Conservation (phyloP, 2,329 filamentous ascomycete genomes). For the Verticillium zaregamsianum region DNA sequence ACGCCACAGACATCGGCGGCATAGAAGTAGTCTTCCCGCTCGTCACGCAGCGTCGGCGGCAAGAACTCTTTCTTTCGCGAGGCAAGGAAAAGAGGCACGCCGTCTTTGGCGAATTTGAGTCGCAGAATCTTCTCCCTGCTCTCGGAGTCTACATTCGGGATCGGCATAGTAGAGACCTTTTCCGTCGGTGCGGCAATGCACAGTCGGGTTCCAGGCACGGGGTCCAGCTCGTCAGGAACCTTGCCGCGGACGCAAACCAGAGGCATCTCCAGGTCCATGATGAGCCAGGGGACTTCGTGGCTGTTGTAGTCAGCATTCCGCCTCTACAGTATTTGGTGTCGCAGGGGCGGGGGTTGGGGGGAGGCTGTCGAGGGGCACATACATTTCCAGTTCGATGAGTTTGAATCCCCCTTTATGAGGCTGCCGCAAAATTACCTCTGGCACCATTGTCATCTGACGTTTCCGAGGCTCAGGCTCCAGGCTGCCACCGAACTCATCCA, state of each 20-base stretch:
- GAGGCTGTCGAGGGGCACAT: not conserved
- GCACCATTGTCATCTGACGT: not conserved
- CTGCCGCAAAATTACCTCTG: not conserved
- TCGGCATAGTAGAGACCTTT: slow-evolving; percentile 1
- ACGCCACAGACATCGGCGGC: slow-evolving; percentile 2
- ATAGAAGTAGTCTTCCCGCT: slow-evolving; percentile 8
- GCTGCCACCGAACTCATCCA: not conserved
- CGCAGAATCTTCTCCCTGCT: not conserved
- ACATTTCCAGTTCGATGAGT: slow-evolving; percentile 9
- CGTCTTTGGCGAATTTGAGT: not conserved
- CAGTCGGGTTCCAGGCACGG: slow-evolving; percentile 7
- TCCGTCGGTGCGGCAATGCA: slow-evolving; percentile 8
- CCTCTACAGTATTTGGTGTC: too few relatives aligned
- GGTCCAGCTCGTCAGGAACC: slow-evolving; percentile 4
- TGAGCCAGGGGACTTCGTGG: not conserved
- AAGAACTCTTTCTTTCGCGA: slow-evolving; percentile 3
- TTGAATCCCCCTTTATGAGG: not conserved
- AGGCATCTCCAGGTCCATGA: slow-evolving; percentile 5
- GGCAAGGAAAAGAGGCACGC: slow-evolving; percentile 6
- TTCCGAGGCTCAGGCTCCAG: not conserved
- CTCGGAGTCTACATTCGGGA: not conserved
- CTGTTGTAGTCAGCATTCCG: not conserved
- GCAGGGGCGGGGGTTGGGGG: too few relatives aligned
- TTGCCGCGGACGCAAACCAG: slow-evolving; percentile 2
- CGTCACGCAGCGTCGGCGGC: not conserved